phyloP scores from a whole-genome alignment of 164 flowering plant genomes.

The Echeveria elegans region DNA sequence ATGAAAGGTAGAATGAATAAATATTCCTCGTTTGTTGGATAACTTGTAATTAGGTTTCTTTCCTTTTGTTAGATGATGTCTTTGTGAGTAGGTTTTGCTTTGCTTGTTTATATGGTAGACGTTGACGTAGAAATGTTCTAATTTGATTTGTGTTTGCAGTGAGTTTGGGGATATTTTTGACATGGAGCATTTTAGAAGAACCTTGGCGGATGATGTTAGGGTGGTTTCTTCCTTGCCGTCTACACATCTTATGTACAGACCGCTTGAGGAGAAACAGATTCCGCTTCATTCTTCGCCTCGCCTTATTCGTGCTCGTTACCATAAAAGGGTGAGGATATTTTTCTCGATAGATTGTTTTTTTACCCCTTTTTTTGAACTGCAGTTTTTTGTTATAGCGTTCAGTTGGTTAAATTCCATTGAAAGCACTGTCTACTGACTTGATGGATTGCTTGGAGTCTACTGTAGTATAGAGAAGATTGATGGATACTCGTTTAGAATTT shows the following conservation, averaged over 20 bases:
- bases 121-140: neutral
- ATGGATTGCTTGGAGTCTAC: too few species aligned
- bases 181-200: conserved; percentile 79
- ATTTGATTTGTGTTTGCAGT: conserved; percentile 23
- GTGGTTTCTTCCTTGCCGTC: conserved; percentile 88
- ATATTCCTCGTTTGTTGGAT: too few species aligned
- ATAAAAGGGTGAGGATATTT: conserved; percentile 41
- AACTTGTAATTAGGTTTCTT: too few species aligned
- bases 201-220: conserved; percentile 61
- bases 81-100: neutral
- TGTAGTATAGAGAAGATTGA: too few species aligned
- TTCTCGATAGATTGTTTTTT: neutral
- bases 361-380: too few species aligned
- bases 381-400: too few species aligned
- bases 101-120: neutral
- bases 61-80: neutral
- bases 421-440: too few species aligned
- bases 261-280: conserved; percentile 76
- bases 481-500: too few species aligned
- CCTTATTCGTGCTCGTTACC: conserved; percentile 82
- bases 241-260: conserved; percentile 84
- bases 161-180: conserved; percentile 94
- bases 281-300: conserved; percentile 74
- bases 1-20: too few species aligned
- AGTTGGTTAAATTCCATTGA: too few species aligned